phyloP scores from a whole-genome alignment of 768 basidiomycete species.

The Auriscalpium vulgare region DNA sequence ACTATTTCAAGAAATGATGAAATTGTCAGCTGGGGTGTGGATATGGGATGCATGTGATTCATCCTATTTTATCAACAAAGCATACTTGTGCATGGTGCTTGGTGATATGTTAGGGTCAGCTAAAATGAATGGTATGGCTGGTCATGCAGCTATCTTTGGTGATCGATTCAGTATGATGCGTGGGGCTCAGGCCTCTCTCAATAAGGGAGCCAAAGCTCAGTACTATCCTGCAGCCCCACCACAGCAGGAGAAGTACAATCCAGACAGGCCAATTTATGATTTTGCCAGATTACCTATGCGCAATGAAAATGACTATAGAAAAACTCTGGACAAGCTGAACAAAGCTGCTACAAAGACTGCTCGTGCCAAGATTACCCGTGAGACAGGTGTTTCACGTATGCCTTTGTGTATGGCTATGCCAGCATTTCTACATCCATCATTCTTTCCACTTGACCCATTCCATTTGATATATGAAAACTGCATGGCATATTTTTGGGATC shows the following conservation, averaged over 20 bases:
- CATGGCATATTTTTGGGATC: neutral
- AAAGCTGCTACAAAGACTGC: neutral
- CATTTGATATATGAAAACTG: neutral
- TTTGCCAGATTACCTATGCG: neutral
- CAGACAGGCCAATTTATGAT: neutral
- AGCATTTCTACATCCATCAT: neutral
- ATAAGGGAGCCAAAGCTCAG: neutral
- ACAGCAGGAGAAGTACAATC: neutral
- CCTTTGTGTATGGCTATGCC: neutral
- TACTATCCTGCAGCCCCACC: neutral
- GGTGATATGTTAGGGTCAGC: constrained; percentile 29
- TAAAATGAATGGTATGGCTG: constrained; percentile 13
- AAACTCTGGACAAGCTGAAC: neutral
- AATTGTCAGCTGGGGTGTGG: neutral
- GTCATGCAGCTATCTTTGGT: constrained; percentile 15
- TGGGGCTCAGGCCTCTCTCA: neutral
- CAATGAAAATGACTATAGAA: neutral
- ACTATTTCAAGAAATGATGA: neutral
- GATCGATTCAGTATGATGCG: constrained; percentile 21
- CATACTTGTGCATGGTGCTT: constrained; percentile 15
- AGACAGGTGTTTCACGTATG: neutral
- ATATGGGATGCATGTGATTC: neutral
- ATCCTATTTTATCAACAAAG: constrained; percentile 1
- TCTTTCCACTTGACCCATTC: neutral
- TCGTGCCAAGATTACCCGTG: neutral